Evolutionary conservation across 257 asterid genomes (phyloP), one percentile per base, ranked within the genome.

Genomic region (Eucommia ulmoides): DNA sequence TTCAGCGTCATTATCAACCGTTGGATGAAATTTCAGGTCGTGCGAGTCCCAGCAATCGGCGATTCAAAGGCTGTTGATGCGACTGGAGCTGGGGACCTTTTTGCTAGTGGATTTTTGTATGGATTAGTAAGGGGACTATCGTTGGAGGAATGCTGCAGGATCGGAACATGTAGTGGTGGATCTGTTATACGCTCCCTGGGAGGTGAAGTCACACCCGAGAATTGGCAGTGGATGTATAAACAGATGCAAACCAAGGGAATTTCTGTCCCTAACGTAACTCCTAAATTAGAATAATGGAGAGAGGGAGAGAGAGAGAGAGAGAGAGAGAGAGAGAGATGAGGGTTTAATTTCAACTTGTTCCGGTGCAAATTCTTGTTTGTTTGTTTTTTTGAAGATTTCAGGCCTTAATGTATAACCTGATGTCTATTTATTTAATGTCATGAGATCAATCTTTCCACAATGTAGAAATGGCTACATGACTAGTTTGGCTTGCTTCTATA

Each of bases 41-140:
- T 76, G 9, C 78, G 69, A 12, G 79, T 91, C 21, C 92, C 93
- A 12, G 96, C 99, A 42, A 76, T 79, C 1, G 92, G 93, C 11
- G 80, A 81, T 64, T 23, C 76, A 2, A 83, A 74, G 69, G 89
- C 93, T 0, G 72, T 73, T 18, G 97, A 91, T 63, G 94, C 99
- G 41, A 91, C 99, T 0, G 99, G 99, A 51, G 99, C 99, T 0
- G 99, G 99, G 7, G 99, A 91, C 75, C 88, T 91, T 18, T 91
- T 91, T 45, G 99, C 96, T 0, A 64, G 99, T 25, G 99, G 99
- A 7, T 91, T 86, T 73, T 54, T 91, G 59, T 91, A 86, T 18
- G 99, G 99, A 42, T 60, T 91, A 60, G 80, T 91, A 75, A 81
- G 74, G 52, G 96, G 93, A 12, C 53, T 77, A 1, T 56, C 95